Percentiles rank a stretch among this genome's conserved stretches.
phyloP scores from a whole-genome alignment of 2,329 filamentous ascomycete species.

The Zelopaecilomyces penicillatus region DNA sequence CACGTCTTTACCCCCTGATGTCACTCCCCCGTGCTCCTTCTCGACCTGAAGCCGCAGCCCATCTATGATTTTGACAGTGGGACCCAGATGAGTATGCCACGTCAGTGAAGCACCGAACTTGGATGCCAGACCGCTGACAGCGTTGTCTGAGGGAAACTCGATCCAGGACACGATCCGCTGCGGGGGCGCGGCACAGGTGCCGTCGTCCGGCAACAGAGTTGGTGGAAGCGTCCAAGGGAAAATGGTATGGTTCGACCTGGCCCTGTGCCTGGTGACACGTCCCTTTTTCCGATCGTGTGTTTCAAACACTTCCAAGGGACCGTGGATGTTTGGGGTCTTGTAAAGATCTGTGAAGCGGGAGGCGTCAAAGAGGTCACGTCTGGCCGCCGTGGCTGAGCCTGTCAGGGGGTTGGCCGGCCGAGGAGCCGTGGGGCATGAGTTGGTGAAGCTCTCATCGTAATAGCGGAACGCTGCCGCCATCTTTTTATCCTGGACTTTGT shows the following conservation, averaged over 20 bases:
- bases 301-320: constrained; percentile 28
- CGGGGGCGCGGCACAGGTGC: constrained; percentile 65
- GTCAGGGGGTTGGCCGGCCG: constrained; percentile 58
- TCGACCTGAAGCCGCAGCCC: constrained; percentile 58
- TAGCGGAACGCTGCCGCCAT: constrained; percentile 24
- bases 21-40: constrained; percentile 46
- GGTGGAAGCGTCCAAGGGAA: constrained; percentile 90
- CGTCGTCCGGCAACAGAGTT: constrained; percentile 65
- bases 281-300: constrained; percentile 38
- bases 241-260: constrained; percentile 69
- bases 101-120: constrained; percentile 25
- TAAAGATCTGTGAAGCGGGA: constrained; percentile 78
- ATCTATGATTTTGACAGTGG: constrained; percentile 43
- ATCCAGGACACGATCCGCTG: constrained; percentile 61
- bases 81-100: constrained; percentile 28
- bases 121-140: constrained; percentile 23
- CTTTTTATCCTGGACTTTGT: constrained; percentile 7
- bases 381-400: constrained; percentile 70
- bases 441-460: constrained; percentile 39
- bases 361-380: constrained; percentile 79
- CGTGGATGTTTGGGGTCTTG: constrained; percentile 59
- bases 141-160: constrained; percentile 48
- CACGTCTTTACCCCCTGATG: constrained; percentile 28
- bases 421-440: constrained; percentile 52
- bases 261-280: constrained; percentile 32